Base-by-base conservation (phyloP, 345 rosid genomes). In the Dipteronia dyeriana region DNA sequence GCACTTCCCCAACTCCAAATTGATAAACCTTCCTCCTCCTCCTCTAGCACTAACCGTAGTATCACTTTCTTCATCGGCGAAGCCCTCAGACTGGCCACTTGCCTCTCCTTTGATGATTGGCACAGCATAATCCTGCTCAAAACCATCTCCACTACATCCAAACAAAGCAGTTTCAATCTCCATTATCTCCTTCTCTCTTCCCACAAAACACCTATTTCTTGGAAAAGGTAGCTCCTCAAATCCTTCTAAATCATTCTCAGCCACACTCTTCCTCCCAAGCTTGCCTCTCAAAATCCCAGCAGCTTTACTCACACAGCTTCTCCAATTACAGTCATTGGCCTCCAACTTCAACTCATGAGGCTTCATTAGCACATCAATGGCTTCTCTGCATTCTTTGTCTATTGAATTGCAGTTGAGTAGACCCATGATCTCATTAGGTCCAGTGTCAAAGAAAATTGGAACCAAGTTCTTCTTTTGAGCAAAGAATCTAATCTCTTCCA, bases 401-500 rank as follows among this genome's bases (percentile, higher is more conserved):
- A 91, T 82, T 41, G 94, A 87, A 73, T 84, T 89, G 81, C 92
- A 80, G 86, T 86, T 87, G 64, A 90, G 88, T 74, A 90, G 87
- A 66, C 87, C 83, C 80, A 75, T 79, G 41, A 92, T 81, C 81
- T 92, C 94, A 34, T 89, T 76, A 66, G 90, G 90, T 9, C 86
- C 94, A 0, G 90, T 84, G 76, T 91, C 92, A 54, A 89, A 93
- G 81, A 95, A 95, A 53, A 95, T 81, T 0, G 97, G 98, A 57
- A 91, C 82, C 91, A 95, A 60, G 79, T 93, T 95, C 90, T 88
- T 95, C 89, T 95, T 95, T 70, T 93, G 97, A 75, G 94, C 87
- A 57, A 95, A 93, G 86, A 95, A 92, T 75, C 91, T 86, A 61
- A 95, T 89, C 80, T 95, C 97, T 89, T 95, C 94, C 84, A 90